Evolutionary conservation across 192 early-diverging fungal species (phyloP).

Genomic region (Mortierella claussenii): DNA sequence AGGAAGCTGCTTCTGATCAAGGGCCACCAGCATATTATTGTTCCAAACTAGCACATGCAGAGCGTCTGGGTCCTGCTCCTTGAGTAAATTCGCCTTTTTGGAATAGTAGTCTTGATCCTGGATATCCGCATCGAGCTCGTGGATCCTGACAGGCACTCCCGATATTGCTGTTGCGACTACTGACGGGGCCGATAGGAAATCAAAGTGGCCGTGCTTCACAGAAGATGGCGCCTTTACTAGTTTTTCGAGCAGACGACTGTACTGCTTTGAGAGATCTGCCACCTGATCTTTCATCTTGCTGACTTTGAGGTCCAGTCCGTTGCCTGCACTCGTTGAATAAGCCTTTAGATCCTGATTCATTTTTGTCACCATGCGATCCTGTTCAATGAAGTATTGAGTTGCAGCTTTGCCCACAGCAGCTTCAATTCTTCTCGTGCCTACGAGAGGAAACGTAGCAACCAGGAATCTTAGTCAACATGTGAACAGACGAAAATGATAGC

Average conservation of each 20-base stretch:
- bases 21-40: slow-evolving; percentile 52
- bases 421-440: slow-evolving; percentile 69
- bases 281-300: slow-evolving; percentile 55
- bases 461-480: not conserved
- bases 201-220: slow-evolving; percentile 9
- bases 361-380: slow-evolving; percentile 56
- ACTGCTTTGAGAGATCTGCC: slow-evolving; percentile 52
- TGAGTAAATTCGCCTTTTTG: slow-evolving; percentile 57
- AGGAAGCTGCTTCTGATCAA: slow-evolving; percentile 44
- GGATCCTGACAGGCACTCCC: slow-evolving; percentile 16
- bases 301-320: slow-evolving; percentile 56
- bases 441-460: not conserved
- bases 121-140: slow-evolving; percentile 52
- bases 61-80: slow-evolving; percentile 31
- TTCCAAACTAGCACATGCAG: slow-evolving; percentile 60
- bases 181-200: not conserved
- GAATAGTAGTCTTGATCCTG: slow-evolving; percentile 55
- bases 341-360: slow-evolving; percentile 52
- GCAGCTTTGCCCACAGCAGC: slow-evolving; percentile 62
- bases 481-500: not conserved
- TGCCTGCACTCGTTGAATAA: slow-evolving; percentile 32
- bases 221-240: slow-evolving; percentile 40
- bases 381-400: slow-evolving; percentile 55
- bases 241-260: slow-evolving; percentile 55
- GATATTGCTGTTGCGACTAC: too few relatives aligned